Base-by-base conservation (phyloP, 2,329 filamentous ascomycete species). In the Didymella exigua region DNA sequence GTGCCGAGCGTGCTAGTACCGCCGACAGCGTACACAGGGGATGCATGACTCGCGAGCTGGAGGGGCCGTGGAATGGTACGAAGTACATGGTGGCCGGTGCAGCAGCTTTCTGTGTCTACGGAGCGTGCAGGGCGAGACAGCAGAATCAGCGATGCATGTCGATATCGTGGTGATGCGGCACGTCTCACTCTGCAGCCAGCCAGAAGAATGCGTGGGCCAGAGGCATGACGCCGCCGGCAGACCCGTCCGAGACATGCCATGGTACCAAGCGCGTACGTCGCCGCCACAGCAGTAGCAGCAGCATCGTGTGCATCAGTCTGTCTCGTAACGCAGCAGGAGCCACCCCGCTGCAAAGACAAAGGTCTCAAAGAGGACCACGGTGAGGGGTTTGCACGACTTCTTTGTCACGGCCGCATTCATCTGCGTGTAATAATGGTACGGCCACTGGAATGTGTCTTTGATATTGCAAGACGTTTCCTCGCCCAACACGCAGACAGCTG, bases 341-440 rank as follows among this genome's bases (percentile, higher is more conserved):
- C 49, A 50, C 56, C 48, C 52, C 56, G 47, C 58, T 30, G 58
- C 49, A 50, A 31, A 59, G 55, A 65, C 55, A 59, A 54, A 54
- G 51, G 33, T 54, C 42, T 54, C 52, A 51, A 59, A 50, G 55
- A 55, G 54, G 44, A 42, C 55, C 33, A 29, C 16, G 13, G 33
- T 31, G 40, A 45, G 40, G 45, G 33, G 26, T 38, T 26, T 44
- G 44, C 44, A 26, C 33, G 24, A 23, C 16, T 48, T 51, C 54
- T 46, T 56, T 60, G 52, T 59, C 49, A 33, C 14, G 33, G 36
- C 51, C 27, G 58, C 53, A 55, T 55, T 34, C 62, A 19, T 59
- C 55, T 56, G 61, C 63, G 56, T 58, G 43, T 57, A 53, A 54
- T 33, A 34, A 34, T 40, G 43, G 49, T 49, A 56, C 52, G 40